Conservation (phyloP, 305 asterid genomes). For the Fraxinus angustifolia region DNA sequence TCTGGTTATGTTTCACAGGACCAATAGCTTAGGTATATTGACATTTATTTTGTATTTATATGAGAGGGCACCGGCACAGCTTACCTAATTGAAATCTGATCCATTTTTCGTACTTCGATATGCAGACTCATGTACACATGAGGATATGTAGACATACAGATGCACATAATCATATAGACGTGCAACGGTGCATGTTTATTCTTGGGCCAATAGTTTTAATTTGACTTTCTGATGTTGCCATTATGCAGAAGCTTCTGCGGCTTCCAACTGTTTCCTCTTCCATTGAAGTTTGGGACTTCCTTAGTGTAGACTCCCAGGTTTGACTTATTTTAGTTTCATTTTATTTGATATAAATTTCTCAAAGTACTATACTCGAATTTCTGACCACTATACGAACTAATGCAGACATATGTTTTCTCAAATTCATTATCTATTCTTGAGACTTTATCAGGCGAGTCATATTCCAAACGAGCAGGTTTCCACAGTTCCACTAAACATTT, state of each 20-base stretch:
- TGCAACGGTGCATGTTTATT: background rate
- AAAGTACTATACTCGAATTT: conserved; percentile 15
- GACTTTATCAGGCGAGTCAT: conserved; percentile 69
- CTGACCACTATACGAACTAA: conserved; percentile 16
- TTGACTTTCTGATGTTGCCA: conserved; percentile 4
- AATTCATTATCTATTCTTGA: conserved; percentile 79
- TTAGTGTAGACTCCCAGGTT: conserved; percentile 98
- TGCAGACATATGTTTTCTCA: conserved; percentile 91
- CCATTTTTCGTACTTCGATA: background rate
- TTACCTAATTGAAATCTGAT: background rate
- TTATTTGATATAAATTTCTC: conserved; percentile 1
- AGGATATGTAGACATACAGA: background rate
- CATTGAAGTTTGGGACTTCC: conserved; percentile 99
- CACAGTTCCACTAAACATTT: background rate
- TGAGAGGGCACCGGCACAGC: background rate
- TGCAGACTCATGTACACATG: background rate
- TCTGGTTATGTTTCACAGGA: background rate
- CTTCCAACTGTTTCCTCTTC: conserved; percentile 83
- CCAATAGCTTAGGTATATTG: background rate
- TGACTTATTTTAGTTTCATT: conserved; percentile 24
- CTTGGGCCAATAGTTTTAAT: background rate
- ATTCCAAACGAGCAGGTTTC: conserved; percentile 25
- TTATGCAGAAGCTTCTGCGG: conserved; percentile 82
- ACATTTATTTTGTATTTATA: background rate
- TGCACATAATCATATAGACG: background rate